A percentile compares a stretch with the other conserved stretches of the same genome.
These are phyloP conservation scores for Halophytophthora batemanensis DNA, from an alignment of 352 stramenopile species.

Conservation along the genomic window DNA sequence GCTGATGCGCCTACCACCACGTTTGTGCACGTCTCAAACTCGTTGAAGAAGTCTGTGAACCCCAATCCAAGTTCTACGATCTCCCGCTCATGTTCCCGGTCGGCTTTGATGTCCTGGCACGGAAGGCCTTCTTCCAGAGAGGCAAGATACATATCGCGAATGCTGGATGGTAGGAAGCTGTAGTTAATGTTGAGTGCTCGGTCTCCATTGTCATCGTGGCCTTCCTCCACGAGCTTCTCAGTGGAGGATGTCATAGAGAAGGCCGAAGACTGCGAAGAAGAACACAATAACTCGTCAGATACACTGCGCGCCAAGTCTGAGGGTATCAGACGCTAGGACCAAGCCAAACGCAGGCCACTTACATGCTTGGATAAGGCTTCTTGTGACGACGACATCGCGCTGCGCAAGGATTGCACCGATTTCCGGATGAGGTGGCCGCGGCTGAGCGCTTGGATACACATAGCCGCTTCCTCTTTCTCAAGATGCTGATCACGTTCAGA, in stretches of 20 bases:
- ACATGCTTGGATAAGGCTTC: conserved; percentile 21
- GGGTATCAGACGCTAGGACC: neutral
- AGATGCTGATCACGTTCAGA: conserved; percentile 16
- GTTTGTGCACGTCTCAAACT: conserved; percentile 42
- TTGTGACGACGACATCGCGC: conserved; percentile 22
- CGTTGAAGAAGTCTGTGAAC: conserved; percentile 43
- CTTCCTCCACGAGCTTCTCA: conserved; percentile 16
- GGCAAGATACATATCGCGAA: conserved; percentile 37
- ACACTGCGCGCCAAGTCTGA: conserved; percentile 3
- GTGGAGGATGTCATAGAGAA: conserved; percentile 28
- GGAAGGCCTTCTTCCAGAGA: conserved; percentile 2
- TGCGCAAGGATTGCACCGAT: conserved; percentile 40
- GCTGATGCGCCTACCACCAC: conserved; percentile 21
- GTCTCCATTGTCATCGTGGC: conserved; percentile 5
- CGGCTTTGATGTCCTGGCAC: conserved; percentile 1
- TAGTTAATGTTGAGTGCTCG: conserved; percentile 23
- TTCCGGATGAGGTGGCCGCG: conserved; percentile 53
- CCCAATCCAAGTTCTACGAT: conserved; percentile 26
- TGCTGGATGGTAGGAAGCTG: conserved; percentile 36
- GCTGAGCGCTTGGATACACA: conserved; percentile 65
- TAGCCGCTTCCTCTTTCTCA: conserved; percentile 53
- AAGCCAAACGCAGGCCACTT: conserved; percentile 1
- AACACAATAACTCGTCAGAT: neutral
- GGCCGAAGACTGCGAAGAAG: conserved; percentile 21
- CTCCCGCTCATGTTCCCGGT: conserved; percentile 13